These are phyloP conservation scores for Aspergillus quadricinctus DNA, from an alignment of 2,329 filamentous ascomycete genomes.

Conservation along the genomic window DNA sequence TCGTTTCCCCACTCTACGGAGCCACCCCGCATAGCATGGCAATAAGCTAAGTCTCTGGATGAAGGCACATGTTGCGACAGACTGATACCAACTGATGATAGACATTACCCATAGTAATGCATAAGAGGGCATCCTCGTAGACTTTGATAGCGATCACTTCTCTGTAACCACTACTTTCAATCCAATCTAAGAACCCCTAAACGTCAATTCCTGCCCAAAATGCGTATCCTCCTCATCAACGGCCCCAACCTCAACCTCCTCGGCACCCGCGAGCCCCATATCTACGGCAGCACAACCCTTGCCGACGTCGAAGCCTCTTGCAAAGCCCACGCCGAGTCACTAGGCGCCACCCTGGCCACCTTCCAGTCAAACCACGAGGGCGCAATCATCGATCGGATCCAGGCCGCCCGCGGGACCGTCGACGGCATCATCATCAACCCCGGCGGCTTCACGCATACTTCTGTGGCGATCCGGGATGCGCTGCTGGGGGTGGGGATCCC, in stretches of 20 bases:
- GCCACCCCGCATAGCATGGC: too few species aligned
- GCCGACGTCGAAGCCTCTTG: constrained; percentile 54
- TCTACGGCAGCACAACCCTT: constrained; percentile 69
- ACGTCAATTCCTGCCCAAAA: too few species aligned
- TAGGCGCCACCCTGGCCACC: constrained; percentile 50
- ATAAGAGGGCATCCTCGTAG: too few species aligned
- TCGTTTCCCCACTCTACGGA: too few species aligned
- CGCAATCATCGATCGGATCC: constrained; percentile 68
- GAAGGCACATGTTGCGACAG: too few species aligned
- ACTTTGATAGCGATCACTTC: too few species aligned
- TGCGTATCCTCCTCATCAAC: constrained; percentile 74
- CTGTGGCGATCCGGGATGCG: constrained; percentile 71
- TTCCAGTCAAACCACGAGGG: constrained; percentile 80
- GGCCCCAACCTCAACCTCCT: constrained; percentile 81
- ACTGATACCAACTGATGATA: too few species aligned
- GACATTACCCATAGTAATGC: too few species aligned
- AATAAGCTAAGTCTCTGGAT: not conserved
- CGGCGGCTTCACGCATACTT: constrained; percentile 71
- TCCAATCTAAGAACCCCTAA: too few species aligned
- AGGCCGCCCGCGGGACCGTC: constrained; percentile 56
- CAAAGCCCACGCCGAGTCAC: constrained; percentile 45
- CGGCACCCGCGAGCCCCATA: constrained; percentile 66
- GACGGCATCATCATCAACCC: constrained; percentile 69
- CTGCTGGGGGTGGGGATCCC: constrained; percentile 64
- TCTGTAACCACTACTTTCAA: too few species aligned